Evolutionary conservation across 2,329 filamentous ascomycete species (phyloP).

Genomic region (Pleochaeta shiraiana): DNA sequence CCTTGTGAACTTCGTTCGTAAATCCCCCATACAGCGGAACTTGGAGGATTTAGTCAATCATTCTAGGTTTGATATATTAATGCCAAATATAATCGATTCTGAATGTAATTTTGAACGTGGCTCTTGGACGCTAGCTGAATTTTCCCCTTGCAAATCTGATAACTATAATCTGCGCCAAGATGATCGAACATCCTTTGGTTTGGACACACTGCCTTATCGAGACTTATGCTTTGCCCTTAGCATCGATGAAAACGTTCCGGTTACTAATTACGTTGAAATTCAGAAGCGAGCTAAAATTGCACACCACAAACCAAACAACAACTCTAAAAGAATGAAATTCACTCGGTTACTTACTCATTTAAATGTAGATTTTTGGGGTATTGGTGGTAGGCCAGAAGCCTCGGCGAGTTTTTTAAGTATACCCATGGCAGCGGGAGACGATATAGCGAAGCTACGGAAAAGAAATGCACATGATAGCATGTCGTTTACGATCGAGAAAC

Average conservation of each 20-base stretch:
- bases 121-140: conserved; percentile 7
- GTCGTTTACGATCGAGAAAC: conserved; percentile 23
- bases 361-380: conserved; percentile 12
- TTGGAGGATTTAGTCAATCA: neutral
- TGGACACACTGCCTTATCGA: conserved; percentile 23
- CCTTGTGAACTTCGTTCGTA: conserved; percentile 1
- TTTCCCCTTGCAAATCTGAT: neutral
- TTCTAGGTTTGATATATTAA: neutral
- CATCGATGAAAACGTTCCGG: conserved; percentile 12
- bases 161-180: conserved; percentile 11
- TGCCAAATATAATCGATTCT: neutral
- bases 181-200: conserved; percentile 21
- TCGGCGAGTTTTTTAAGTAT: conserved; percentile 10
- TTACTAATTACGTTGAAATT: neutral
- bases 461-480: conserved; percentile 18
- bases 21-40: neutral
- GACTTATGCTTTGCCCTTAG: conserved; percentile 11
- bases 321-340: conserved; percentile 5
- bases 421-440: conserved; percentile 9
- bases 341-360: conserved; percentile 11
- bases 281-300: neutral
- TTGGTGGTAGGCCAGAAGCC: conserved; percentile 9
- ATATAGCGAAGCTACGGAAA: conserved; percentile 9
- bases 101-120: conserved; percentile 6
- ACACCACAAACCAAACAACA: neutral